Evolutionary conservation across 495 filamentous ascomycete genomes (phyloP).

Genomic region (Podospora pseudoanserina): DNA sequence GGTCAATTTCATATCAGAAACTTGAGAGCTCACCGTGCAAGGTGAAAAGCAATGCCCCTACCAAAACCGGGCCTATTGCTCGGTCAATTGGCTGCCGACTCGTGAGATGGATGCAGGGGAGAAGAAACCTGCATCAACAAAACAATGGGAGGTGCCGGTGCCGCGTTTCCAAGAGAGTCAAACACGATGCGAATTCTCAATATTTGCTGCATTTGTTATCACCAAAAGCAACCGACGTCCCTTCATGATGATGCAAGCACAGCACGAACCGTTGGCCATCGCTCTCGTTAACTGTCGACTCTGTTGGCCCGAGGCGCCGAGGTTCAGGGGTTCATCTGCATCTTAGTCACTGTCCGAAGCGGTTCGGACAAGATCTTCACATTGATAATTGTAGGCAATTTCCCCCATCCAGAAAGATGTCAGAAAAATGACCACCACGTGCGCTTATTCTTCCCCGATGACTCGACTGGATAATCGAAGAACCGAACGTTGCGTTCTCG

Average conservation of each 20-base stretch:
- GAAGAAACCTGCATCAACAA: background rate
- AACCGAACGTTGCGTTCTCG: background rate
- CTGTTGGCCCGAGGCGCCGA: background rate
- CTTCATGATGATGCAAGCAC: background rate
- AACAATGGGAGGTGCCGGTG: background rate
- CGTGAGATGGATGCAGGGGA: background rate
- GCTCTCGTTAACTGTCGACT: background rate
- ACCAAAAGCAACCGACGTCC: background rate
- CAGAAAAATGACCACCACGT: background rate
- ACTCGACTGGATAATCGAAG: background rate
- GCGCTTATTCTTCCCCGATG: background rate
- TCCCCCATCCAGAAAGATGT: background rate
- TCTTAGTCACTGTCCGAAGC: background rate
- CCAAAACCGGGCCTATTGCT: background rate
- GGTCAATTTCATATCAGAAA: background rate
- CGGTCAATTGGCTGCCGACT: background rate
- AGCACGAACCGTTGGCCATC: background rate
- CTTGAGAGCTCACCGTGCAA: background rate
- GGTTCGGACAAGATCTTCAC: background rate
- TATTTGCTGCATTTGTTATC: background rate
- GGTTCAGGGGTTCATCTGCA: background rate
- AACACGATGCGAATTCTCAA: background rate
- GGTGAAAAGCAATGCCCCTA: background rate
- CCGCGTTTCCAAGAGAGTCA: background rate
- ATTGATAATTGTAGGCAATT: background rate